phyloP scores from a whole-genome alignment of 352 stramenopile genomes.

The Nothophytophthora sp. region DNA sequence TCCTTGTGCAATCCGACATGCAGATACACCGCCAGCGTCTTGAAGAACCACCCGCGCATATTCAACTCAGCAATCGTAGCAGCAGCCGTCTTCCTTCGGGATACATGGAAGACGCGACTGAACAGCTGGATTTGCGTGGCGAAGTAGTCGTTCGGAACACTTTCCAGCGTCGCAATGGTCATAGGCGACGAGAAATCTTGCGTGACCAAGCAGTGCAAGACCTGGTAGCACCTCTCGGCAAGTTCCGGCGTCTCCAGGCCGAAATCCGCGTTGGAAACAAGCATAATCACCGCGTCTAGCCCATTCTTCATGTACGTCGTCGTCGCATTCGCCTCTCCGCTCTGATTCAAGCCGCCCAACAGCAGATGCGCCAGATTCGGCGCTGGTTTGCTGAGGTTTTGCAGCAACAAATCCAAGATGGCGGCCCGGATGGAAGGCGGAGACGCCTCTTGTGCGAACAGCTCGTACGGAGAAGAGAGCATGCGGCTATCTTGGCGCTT shows the following conservation, averaged over 20 bases:
- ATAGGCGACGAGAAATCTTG: conserved; percentile 67
- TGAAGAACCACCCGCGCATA: conserved; percentile 86
- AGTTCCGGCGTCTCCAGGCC: conserved; percentile 63
- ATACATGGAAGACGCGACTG: conserved; percentile 40
- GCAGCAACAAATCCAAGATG: conserved; percentile 76
- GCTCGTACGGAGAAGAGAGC: conserved; percentile 48
- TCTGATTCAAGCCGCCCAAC: conserved; percentile 54
- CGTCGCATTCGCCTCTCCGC: conserved; percentile 28
- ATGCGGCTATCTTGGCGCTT: conserved; percentile 43
- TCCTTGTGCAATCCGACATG: conserved; percentile 71
- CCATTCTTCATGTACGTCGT: conserved; percentile 48
- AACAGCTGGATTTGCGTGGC: conserved; percentile 69
- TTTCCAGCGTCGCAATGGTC: conserved; percentile 62
- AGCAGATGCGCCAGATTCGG: conserved; percentile 80
- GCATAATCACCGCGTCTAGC: conserved; percentile 67
- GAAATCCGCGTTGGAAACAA: conserved; percentile 78
- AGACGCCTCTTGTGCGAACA: conserved; percentile 40
- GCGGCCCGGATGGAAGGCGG: conserved; percentile 57
- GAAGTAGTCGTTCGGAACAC: conserved; percentile 65
- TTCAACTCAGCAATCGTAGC: conserved; percentile 60
- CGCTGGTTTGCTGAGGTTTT: conserved; percentile 74
- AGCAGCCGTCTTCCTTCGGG: conserved; percentile 34
- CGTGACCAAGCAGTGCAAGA: conserved; percentile 65
- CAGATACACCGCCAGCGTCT: conserved; percentile 78
- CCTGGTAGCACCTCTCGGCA: conserved; percentile 62